Evolutionary conservation across 2,329 filamentous ascomycete genomes (phyloP).

Genomic region (Aschersonia sp.): DNA sequence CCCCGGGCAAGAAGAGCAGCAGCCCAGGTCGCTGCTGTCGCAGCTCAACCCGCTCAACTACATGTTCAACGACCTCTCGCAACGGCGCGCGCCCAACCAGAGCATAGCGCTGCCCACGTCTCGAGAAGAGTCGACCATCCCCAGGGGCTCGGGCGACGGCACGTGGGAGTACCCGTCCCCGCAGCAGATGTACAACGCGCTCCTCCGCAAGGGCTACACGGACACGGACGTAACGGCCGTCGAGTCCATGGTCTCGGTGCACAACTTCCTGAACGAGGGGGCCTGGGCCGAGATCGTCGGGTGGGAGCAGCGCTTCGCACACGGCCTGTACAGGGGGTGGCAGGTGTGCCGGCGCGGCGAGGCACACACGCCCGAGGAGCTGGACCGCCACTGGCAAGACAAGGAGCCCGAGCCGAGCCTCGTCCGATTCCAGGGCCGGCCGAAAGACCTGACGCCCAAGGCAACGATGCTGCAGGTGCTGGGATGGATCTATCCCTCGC

Average conservation of each 20-base stretch:
- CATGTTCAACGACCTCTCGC: slow-evolving; percentile 82
- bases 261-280: slow-evolving; percentile 97
- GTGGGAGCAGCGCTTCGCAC: slow-evolving; percentile 78
- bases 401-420: slow-evolving; percentile 52
- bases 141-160: slow-evolving; percentile 60
- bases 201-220: slow-evolving; percentile 88
- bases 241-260: slow-evolving; percentile 91
- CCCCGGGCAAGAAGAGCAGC: slow-evolving; percentile 17
- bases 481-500: slow-evolving; percentile 62
- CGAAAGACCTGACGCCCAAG: slow-evolving; percentile 83
- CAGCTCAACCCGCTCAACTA: slow-evolving; percentile 68
- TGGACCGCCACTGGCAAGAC: slow-evolving; percentile 37
- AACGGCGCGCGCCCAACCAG: slow-evolving; percentile 62
- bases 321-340: slow-evolving; percentile 60
- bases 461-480: slow-evolving; percentile 70
- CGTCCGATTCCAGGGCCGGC: slow-evolving; percentile 76
- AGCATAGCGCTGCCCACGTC: slow-evolving; percentile 58
- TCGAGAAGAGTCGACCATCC: slow-evolving; percentile 79
- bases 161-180: slow-evolving; percentile 98
- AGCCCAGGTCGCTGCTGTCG: slow-evolving; percentile 29
- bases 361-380: slow-evolving; percentile 33
- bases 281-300: slow-evolving; percentile 91
- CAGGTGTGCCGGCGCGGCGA: slow-evolving; percentile 61
- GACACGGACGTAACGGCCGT: slow-evolving; percentile 90
- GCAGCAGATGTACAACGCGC: slow-evolving; percentile 99